A percentile compares a stretch with the other conserved stretches of the same genome.
Evolutionary conservation across 495 filamentous ascomycete genomes (phyloP).

Genomic region (Penicillium subrubescens): DNA sequence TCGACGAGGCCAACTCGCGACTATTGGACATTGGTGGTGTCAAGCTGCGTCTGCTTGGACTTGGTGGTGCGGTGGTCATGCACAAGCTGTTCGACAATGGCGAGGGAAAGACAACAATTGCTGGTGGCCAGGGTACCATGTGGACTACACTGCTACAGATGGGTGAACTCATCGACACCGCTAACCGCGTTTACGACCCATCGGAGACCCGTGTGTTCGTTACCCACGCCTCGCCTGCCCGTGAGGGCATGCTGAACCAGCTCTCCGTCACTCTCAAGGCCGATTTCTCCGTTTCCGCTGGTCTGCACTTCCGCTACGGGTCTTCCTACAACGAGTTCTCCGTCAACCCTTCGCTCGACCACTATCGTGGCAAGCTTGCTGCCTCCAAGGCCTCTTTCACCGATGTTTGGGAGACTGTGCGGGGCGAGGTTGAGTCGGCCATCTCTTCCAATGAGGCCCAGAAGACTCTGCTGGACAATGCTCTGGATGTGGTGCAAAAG

Average conservation of each 20-base stretch:
- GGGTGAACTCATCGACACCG: constrained; percentile 97
- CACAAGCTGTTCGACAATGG: constrained; percentile 99
- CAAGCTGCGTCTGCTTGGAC: constrained; percentile 89
- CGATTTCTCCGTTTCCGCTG: constrained; percentile 97
- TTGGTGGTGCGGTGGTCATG: constrained; percentile 98
- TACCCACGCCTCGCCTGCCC: constrained; percentile 94
- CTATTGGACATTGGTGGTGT: constrained; percentile 92
- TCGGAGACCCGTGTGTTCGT: constrained; percentile 98
- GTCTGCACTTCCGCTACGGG: constrained; percentile 97
- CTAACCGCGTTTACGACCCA: constrained; percentile 96
- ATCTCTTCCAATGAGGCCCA: constrained; percentile 92
- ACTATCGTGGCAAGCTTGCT: constrained; percentile 99
- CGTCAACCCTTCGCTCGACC: constrained; percentile 96
- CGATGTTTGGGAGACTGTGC: constrained; percentile 99
- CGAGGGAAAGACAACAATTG: constrained; percentile 96
- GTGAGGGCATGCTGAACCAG: constrained; percentile 97
- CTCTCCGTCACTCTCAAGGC: constrained; percentile 97
- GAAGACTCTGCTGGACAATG: constrained; percentile 85
- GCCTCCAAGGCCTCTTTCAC: constrained; percentile 98
- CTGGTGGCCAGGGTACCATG: constrained; percentile 98
- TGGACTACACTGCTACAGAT: constrained; percentile 99
- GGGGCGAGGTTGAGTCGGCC: constrained; percentile 88
- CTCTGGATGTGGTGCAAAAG: constrained; percentile 86
- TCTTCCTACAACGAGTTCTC: constrained; percentile 99
- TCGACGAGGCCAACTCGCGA: constrained; percentile 95